Evolutionary conservation across 139 green algal genomes (phyloP).

Genomic region (Volvox africanus): DNA sequence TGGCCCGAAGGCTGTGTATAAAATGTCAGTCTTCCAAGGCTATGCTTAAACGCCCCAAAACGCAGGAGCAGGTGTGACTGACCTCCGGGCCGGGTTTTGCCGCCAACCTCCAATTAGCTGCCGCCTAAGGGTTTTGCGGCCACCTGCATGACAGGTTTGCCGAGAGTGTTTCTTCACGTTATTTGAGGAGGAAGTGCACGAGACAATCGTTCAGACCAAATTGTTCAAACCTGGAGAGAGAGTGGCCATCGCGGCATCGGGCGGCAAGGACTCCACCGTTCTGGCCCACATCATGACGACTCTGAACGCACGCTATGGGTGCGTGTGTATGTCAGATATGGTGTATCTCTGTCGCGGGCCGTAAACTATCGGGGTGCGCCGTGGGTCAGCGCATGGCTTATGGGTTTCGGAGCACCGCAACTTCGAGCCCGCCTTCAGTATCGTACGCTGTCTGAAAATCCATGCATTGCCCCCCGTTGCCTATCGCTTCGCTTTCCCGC

Average conservation of each 20-base stretch:
- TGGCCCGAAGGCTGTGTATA: slow-evolving; percentile 29
- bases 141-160: slow-evolving; percentile 80
- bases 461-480: too few species aligned
- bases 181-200: slow-evolving; percentile 95
- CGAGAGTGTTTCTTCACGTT: slow-evolving; percentile 91
- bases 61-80: slow-evolving; percentile 52
- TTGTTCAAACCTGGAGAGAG: slow-evolving; percentile 91
- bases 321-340: background rate
- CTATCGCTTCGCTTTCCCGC: too few species aligned
- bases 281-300: slow-evolving; percentile 94
- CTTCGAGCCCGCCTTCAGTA: too few species aligned
- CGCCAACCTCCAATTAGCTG: background rate
- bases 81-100: background rate
- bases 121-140: background rate
- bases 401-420: too few species aligned
- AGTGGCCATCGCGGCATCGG: slow-evolving; percentile 93
- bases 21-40: slow-evolving; percentile 44
- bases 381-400: too few species aligned
- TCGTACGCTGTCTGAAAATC: too few species aligned
- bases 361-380: too few species aligned
- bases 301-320: slow-evolving; percentile 91
- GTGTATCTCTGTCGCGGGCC: too few species aligned
- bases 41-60: slow-evolving; percentile 60
- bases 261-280: slow-evolving; percentile 97
- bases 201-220: slow-evolving; percentile 81